Evolutionary conservation across 257 asterid species (phyloP).

Genomic region (Scutellaria galericulata): DNA sequence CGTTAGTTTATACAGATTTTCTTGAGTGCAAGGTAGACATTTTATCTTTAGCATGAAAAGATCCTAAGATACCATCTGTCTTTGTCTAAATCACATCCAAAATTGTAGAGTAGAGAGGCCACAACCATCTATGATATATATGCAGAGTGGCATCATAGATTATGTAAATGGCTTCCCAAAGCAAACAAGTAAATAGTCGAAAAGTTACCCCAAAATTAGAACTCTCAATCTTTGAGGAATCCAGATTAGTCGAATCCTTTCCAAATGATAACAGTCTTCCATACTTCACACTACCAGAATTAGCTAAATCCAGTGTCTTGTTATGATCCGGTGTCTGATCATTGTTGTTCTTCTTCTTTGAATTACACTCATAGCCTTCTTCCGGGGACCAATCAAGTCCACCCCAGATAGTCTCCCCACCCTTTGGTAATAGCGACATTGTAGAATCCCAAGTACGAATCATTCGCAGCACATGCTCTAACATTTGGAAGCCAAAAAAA

Average conservation of each 20-base stretch:
- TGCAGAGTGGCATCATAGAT: not conserved
- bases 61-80: too few relatives aligned
- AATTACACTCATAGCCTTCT: constrained; percentile 59
- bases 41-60: not conserved
- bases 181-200: constrained; percentile 20
- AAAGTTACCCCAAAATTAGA: constrained; percentile 70
- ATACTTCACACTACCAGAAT: constrained; percentile 42
- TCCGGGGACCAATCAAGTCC: constrained; percentile 88
- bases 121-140: not conserved
- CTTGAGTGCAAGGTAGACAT: not conserved
- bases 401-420: constrained; percentile 90
- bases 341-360: constrained; percentile 48
- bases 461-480: constrained; percentile 76
- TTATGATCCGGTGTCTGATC: constrained; percentile 45
- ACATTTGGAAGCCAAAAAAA: constrained; percentile 68
- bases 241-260: constrained; percentile 58
- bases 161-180: constrained; percentile 26
- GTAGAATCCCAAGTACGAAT: constrained; percentile 89
- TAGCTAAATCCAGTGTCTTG: constrained; percentile 35
- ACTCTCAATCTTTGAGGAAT: constrained; percentile 61
- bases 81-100: not conserved
- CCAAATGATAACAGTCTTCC: constrained; percentile 82
- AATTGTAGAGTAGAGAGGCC: not conserved
- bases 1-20: constrained; percentile 24
- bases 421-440: constrained; percentile 82